These are phyloP conservation scores for Amaranthus hypochondriacus DNA, from an alignment of 148 eudicot genomes.

Conservation along the genomic window DNA sequence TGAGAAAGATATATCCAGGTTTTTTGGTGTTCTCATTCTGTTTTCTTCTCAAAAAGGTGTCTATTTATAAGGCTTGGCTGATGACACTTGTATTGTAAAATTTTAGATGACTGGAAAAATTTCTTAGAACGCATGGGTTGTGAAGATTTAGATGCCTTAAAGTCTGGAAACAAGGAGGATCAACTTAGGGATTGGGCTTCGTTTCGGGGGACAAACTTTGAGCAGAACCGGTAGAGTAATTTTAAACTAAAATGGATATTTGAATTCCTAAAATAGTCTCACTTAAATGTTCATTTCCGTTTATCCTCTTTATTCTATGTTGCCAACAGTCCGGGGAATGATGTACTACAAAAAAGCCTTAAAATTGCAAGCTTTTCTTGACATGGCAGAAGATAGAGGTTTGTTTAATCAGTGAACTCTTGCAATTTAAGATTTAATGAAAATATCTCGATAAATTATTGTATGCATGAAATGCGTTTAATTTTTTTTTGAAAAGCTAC, in stretches of 20 bases:
- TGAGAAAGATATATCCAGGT: conserved; percentile 98
- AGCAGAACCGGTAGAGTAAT: conserved; percentile 67
- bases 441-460: neutral
- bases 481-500: neutral
- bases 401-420: conserved; percentile 20
- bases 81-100: conserved; percentile 12
- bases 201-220: conserved; percentile 78
- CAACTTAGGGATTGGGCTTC: conserved; percentile 89
- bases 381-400: conserved; percentile 96
- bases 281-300: neutral
- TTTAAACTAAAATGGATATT: neutral
- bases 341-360: conserved; percentile 92
- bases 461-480: neutral
- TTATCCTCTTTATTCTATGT: conserved; percentile 7
- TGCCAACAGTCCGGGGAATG: conserved; percentile 84
- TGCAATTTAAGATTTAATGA: neutral
- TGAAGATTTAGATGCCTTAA: conserved; percentile 38
- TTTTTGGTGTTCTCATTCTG: conserved; percentile 3
- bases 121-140: conserved; percentile 66
- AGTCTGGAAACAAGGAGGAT: conserved; percentile 41
- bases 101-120: conserved; percentile 82
- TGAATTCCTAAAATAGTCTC: neutral
- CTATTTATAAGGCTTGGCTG: neutral
- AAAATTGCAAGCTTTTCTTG: conserved; percentile 93
- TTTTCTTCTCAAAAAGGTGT: neutral